Conservation (phyloP, 768 basidiomycete genomes). For the Suillus weaverae region DNA sequence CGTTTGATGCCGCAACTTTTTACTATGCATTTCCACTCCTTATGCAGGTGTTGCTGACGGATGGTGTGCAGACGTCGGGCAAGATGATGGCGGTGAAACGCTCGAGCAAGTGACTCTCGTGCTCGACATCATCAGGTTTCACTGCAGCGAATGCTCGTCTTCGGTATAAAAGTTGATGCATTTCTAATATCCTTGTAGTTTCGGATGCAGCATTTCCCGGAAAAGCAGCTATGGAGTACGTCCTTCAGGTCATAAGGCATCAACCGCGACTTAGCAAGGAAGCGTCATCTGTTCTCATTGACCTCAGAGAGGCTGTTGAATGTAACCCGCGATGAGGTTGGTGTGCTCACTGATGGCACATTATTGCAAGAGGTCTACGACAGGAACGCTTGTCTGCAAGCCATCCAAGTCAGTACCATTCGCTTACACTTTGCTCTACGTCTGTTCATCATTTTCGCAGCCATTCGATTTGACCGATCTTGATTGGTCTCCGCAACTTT, state of each 20-base stretch:
- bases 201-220: constrained; percentile 74
- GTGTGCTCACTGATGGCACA: constrained; percentile 68
- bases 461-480: constrained; percentile 93
- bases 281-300: constrained; percentile 76
- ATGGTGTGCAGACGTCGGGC: constrained; percentile 55
- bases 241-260: constrained; percentile 70
- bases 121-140: constrained; percentile 40
- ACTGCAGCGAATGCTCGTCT: constrained; percentile 30
- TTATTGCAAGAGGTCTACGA: constrained; percentile 86
- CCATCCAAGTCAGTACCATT: constrained; percentile 66
- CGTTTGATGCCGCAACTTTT: constrained; percentile 86
- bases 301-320: constrained; percentile 75
- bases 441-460: constrained; percentile 38
- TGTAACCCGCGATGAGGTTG: constrained; percentile 62
- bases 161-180: constrained; percentile 9
- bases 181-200: constrained; percentile 46
- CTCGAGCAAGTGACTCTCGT: constrained; percentile 79
- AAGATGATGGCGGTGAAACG: constrained; percentile 67
- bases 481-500: constrained; percentile 88
- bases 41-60: constrained; percentile 60
- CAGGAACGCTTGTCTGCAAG: constrained; percentile 85
- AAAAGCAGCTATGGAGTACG: constrained; percentile 59
- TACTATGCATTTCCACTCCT: constrained; percentile 79
- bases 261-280: constrained; percentile 85
- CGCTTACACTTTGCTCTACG: not conserved